A percentile compares a stretch with the other conserved stretches of the same genome.
These are phyloP conservation scores for Hericium erinaceus DNA, from an alignment of 768 basidiomycete genomes.

Conservation along the genomic window DNA sequence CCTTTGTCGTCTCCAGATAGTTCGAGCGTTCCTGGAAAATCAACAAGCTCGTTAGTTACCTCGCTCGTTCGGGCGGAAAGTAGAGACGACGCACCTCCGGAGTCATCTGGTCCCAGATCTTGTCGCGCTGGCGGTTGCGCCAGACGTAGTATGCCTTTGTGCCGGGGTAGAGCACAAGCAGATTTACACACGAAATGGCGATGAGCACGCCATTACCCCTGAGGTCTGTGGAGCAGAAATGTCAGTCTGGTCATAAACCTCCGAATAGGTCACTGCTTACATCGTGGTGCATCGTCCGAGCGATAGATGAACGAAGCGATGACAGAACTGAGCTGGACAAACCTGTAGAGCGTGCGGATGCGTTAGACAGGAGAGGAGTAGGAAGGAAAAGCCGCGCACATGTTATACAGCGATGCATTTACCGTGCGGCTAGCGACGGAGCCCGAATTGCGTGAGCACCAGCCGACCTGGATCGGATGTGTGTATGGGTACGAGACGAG, in stretches of 20 bases:
- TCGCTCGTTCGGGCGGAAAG: not conserved
- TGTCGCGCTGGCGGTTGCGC: constrained; percentile 45
- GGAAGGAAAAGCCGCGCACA: constrained; percentile 20
- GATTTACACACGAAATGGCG: constrained; percentile 38
- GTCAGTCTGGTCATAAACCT: not conserved
- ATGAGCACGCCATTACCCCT: constrained; percentile 53
- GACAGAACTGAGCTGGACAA: constrained; percentile 34
- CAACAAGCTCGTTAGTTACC: not conserved
- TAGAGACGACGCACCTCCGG: constrained; percentile 18
- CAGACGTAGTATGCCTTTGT: constrained; percentile 49
- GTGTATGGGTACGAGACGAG: constrained; percentile 40
- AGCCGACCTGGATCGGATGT: constrained; percentile 46
- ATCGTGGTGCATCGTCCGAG: constrained; percentile 45
- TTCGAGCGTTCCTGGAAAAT: constrained; percentile 18
- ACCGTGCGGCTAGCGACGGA: constrained; percentile 52
- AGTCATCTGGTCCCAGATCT: constrained; percentile 51
- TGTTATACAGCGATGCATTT: constrained; percentile 52
- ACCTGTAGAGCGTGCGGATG: constrained; percentile 16
- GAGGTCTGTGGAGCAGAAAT: constrained; percentile 28
- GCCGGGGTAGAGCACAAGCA: constrained; percentile 41
- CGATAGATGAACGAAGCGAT: constrained; percentile 52
- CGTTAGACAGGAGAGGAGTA: not conserved
- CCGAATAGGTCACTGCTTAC: constrained; percentile 21
- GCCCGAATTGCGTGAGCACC: constrained; percentile 53
- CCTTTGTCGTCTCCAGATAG: constrained; percentile 26